Conservation (phyloP, 176 grass and related monocot genomes). For the Themeda triandra region DNA sequence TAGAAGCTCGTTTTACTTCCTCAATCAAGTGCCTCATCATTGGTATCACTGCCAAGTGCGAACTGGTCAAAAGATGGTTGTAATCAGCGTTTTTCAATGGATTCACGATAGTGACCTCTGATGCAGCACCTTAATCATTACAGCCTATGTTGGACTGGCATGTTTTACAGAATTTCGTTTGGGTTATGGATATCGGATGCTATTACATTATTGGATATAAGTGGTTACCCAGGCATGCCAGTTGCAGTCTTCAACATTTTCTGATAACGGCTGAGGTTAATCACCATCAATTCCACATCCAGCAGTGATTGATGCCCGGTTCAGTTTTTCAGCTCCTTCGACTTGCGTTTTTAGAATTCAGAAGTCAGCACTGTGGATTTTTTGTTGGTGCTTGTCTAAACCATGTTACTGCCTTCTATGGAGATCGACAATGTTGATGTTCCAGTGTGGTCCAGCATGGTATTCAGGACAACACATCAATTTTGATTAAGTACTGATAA, state of each 20-base stretch:
- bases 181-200: conserved; percentile 19
- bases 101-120: conserved; percentile 45
- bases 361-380: conserved; percentile 26
- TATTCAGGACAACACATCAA: conserved; percentile 19
- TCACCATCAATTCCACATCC: conserved; percentile 77
- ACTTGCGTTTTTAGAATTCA: conserved; percentile 37
- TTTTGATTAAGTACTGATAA: conserved; percentile 22
- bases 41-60: conserved; percentile 73
- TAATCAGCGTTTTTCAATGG: conserved; percentile 7
- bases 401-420: conserved; percentile 42
- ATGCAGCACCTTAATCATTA: conserved; percentile 65
- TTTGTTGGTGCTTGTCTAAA: conserved; percentile 42
- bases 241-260: conserved; percentile 21
- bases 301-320: conserved; percentile 61
- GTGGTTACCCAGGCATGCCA: conserved; percentile 18
- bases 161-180: conserved; percentile 34
- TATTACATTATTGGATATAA: conserved; percentile 36
- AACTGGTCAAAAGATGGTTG: conserved; percentile 42
- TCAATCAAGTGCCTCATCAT: conserved; percentile 32
- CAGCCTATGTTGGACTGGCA: conserved; percentile 48
- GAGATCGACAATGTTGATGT: conserved; percentile 50
- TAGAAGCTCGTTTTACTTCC: background rate
- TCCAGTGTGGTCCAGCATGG: conserved; percentile 36
- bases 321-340: conserved; percentile 82
- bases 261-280: conserved; percentile 43